phyloP scores from a whole-genome alignment of 2,329 filamentous ascomycete genomes.

The Pseudocercospora fijiensis region DNA sequence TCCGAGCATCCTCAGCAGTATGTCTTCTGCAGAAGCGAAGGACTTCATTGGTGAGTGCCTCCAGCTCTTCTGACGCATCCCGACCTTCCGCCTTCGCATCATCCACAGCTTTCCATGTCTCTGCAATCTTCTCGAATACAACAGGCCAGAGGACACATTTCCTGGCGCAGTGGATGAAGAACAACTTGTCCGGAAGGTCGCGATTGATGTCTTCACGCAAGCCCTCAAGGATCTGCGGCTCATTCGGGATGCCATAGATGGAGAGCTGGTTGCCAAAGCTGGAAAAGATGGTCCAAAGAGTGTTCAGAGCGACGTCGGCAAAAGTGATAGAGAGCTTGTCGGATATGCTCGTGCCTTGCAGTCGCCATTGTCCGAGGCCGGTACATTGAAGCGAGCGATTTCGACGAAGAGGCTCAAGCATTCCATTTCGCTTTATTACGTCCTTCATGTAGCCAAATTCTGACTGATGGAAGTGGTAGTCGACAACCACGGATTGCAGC shows the following conservation, averaged over 20 bases:
- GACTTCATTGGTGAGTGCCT: slow-evolving; percentile 11
- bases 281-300: slow-evolving; percentile 9
- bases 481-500: slow-evolving; percentile 18
- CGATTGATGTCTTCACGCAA: slow-evolving; percentile 18
- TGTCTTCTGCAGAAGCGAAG: slow-evolving; percentile 7
- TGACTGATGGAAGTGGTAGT: slow-evolving; percentile 20
- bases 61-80: slow-evolving; percentile 11
- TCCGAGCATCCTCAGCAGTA: slow-evolving; percentile 13
- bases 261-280: not conserved
- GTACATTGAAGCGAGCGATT: slow-evolving; percentile 14
- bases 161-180: slow-evolving; percentile 16
- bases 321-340: slow-evolving; percentile 14
- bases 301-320: slow-evolving; percentile 11
- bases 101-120: slow-evolving; percentile 15
- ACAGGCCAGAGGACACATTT: slow-evolving; percentile 16
- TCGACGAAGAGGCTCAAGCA: slow-evolving; percentile 12
- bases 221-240: slow-evolving; percentile 9
- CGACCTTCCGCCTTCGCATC: not conserved
- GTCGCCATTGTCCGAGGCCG: slow-evolving; percentile 14
- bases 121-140: slow-evolving; percentile 13
- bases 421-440: slow-evolving; percentile 15
- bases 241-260: slow-evolving; percentile 9
- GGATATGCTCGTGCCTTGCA: slow-evolving; percentile 12
- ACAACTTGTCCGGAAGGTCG: slow-evolving; percentile 21
- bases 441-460: slow-evolving; percentile 24